Percentiles rank a stretch among this genome's conserved stretches.
Conservation (phyloP, 2,329 filamentous ascomycete genomes). For the Curvularia hawaiiensis region DNA sequence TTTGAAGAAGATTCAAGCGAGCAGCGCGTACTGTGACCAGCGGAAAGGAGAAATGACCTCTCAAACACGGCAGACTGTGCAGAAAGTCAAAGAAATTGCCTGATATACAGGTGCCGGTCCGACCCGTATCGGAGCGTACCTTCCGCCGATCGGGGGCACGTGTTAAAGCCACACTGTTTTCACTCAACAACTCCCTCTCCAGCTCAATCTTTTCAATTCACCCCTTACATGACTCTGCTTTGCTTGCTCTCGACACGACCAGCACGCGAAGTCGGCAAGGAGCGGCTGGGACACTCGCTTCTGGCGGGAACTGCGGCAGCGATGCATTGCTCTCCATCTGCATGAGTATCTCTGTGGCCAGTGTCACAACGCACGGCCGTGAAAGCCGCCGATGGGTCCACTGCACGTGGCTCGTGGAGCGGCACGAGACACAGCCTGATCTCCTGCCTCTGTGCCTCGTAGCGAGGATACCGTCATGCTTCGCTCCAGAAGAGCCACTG, state of each 20-base stretch:
- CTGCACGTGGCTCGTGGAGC: constrained; percentile 1
- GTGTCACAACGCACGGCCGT: constrained; percentile 4
- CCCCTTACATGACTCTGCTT: not conserved
- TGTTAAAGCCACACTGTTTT: not conserved
- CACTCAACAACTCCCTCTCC: not conserved
- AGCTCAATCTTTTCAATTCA: not conserved
- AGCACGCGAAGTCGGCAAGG: not conserved
- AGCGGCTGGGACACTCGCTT: not conserved
- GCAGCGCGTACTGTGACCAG: not conserved
- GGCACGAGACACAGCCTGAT: not conserved
- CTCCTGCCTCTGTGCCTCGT: not conserved
- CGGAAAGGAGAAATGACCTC: not conserved
- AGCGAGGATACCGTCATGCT: not conserved
- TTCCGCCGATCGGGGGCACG: constrained; percentile 10
- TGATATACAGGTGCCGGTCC: constrained; percentile 7
- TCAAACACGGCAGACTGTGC: not conserved
- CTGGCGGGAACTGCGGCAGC: constrained; percentile 1
- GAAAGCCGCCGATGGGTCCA: constrained; percentile 1
- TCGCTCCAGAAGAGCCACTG: not conserved
- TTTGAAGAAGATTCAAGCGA: not conserved
- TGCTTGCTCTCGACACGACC: not conserved
- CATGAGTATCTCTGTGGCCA: constrained; percentile 1
- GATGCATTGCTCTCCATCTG: not conserved
- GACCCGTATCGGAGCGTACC: constrained; percentile 15
- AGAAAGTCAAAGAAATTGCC: not conserved